phyloP scores from a whole-genome alignment of 495 filamentous ascomycete species.

The Geopyxis carbonaria region DNA sequence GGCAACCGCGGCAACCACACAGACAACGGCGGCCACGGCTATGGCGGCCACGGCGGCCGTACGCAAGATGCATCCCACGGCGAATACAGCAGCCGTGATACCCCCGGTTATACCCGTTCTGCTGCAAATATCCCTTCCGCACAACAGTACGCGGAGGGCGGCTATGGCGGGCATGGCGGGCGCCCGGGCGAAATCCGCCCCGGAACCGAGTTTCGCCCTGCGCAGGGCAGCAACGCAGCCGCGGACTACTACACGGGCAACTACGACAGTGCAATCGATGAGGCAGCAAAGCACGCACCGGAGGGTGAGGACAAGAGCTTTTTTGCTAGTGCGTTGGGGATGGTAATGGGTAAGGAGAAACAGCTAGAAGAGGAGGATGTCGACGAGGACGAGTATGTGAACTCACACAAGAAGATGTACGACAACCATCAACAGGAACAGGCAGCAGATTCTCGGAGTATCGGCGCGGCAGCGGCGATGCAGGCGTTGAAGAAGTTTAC shows the following conservation, averaged over 20 bases:
- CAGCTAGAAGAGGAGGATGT: conserved; percentile 1
- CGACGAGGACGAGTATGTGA: conserved; percentile 38
- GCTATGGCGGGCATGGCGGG: conserved; percentile 1
- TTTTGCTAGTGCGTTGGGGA: not conserved
- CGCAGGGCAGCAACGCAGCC: not conserved
- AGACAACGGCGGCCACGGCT: not conserved
- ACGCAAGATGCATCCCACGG: not conserved
- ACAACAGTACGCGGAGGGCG: not conserved
- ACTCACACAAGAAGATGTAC: conserved; percentile 41
- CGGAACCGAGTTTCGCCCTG: not conserved
- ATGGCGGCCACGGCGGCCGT: conserved; percentile 1
- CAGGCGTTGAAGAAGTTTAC: conserved; percentile 54
- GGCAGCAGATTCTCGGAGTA: conserved; percentile 27
- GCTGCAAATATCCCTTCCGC: not conserved
- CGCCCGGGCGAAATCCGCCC: not conserved
- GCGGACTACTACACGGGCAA: not conserved
- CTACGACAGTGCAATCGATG: not conserved
- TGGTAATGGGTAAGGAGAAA: conserved; percentile 14
- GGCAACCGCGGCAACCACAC: not conserved
- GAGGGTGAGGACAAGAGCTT: not conserved
- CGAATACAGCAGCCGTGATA: not conserved
- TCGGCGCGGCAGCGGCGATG: conserved; percentile 48
- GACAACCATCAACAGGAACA: conserved; percentile 22
- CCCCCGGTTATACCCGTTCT: not conserved
- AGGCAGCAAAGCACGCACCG: not conserved